A percentile compares a stretch with the other conserved stretches of the same genome.
Evolutionary conservation across 208 protist species (phyloP).

Genomic region (Sergeia podlipaevii): DNA sequence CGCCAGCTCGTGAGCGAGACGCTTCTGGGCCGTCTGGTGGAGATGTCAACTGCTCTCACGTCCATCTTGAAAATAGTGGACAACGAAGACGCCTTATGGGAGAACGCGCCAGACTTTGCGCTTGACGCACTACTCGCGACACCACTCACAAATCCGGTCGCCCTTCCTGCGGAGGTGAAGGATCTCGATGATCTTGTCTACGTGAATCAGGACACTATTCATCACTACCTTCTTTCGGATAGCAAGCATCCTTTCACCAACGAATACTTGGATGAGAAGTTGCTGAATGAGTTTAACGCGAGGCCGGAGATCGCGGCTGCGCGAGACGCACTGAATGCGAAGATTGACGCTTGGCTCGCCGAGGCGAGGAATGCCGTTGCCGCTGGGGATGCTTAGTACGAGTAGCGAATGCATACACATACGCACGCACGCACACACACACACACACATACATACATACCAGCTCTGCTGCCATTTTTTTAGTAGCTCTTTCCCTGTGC

Average conservation of each 20-base stretch:
- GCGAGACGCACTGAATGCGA: slow-evolving; percentile 40
- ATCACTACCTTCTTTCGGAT: slow-evolving; percentile 82
- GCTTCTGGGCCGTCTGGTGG: slow-evolving; percentile 53
- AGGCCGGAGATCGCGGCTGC: slow-evolving; percentile 55
- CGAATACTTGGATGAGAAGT: slow-evolving; percentile 80
- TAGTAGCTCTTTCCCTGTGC: no score
- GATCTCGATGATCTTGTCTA: slow-evolving; percentile 73
- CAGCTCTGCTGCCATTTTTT: no score
- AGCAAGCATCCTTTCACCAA: slow-evolving; percentile 90
- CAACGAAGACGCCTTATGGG: slow-evolving; percentile 76
- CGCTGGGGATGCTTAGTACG: no score
- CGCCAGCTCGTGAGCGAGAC: slow-evolving; percentile 66
- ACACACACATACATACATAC: no score
- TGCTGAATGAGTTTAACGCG: slow-evolving; percentile 78
- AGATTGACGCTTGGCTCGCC: slow-evolving; percentile 57
- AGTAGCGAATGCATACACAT: no score
- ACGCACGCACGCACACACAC: no score
- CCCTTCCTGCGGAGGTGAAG: slow-evolving; percentile 79
- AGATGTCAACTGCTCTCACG: slow-evolving; percentile 50
- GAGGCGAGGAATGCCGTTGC: no score
- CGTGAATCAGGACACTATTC: slow-evolving; percentile 80
- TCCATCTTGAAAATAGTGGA: slow-evolving; percentile 50
- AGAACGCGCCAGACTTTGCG: slow-evolving; percentile 84
- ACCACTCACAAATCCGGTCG: slow-evolving; percentile 74
- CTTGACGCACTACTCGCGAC: slow-evolving; percentile 78